These are phyloP conservation scores for Cokeromyces recurvatus DNA, from an alignment of 371 early-diverging fungal genomes.

Conservation along the genomic window DNA sequence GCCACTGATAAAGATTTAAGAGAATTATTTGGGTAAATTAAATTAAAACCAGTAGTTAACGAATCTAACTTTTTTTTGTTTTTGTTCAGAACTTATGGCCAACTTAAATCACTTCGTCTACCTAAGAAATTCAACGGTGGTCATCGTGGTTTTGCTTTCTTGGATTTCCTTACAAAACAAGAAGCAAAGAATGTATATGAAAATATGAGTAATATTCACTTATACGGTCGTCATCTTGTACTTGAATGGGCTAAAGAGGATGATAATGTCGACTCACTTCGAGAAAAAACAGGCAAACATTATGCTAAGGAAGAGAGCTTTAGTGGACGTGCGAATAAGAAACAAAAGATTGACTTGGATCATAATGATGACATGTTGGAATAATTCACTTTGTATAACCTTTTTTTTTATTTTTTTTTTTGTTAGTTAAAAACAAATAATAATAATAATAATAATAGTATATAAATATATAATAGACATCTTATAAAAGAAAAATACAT, in stretches of 20 bases:
- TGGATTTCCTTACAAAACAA: constrained; percentile 92
- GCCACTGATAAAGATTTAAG: constrained; percentile 94
- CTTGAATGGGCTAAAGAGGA: constrained; percentile 95
- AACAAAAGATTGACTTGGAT: constrained; percentile 51
- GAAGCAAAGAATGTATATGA: constrained; percentile 92
- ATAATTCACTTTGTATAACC: no score
- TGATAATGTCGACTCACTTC: constrained; percentile 52
- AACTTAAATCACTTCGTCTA: constrained; percentile 92
- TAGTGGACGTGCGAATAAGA: constrained; percentile 41
- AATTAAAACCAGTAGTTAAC: no score
- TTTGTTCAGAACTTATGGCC: constrained; percentile 76
- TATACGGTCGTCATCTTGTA: constrained; percentile 98
- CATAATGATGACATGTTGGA: constrained; percentile 36
- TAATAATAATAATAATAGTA: no score
- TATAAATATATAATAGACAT: no score
- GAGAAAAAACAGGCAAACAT: constrained; percentile 66
- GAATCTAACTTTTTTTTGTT: not conserved
- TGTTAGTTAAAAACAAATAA: no score
- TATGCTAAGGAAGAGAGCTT: constrained; percentile 56
- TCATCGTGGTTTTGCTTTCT: constrained; percentile 98
- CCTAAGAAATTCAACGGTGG: constrained; percentile 94
- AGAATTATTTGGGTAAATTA: constrained; percentile 77
- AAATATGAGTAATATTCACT: constrained; percentile 88
- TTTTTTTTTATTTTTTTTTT: no score
- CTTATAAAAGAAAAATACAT: no score